Evolutionary conservation across 257 asterid species (phyloP).

Genomic region (Solanum corneliomulleri): DNA sequence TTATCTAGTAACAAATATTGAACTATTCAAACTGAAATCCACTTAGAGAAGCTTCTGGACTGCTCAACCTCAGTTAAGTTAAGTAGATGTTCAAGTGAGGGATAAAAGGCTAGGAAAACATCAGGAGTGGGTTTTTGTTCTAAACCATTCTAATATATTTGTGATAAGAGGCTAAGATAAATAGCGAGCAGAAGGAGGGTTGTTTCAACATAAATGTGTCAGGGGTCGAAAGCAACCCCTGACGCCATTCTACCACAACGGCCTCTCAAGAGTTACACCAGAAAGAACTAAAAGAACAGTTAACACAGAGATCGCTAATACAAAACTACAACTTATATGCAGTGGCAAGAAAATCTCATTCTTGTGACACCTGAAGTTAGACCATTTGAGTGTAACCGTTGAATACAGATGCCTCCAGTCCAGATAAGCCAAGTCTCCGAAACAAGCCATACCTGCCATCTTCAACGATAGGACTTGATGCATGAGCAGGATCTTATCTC

Average conservation of each 20-base stretch:
- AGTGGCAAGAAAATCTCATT: slow-evolving; percentile 1
- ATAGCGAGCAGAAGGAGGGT: background rate
- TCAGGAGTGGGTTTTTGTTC: background rate
- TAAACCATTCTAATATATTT: background rate
- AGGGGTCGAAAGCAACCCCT: too few species aligned
- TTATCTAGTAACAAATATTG: background rate
- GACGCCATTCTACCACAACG: background rate
- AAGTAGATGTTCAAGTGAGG: background rate
- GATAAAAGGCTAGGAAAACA: background rate
- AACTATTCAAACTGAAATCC: background rate
- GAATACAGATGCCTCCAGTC: slow-evolving; percentile 56
- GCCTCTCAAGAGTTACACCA: background rate
- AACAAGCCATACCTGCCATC: slow-evolving; percentile 77
- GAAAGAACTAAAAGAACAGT: background rate
- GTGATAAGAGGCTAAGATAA: background rate
- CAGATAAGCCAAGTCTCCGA: slow-evolving; percentile 51
- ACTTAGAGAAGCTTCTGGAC: background rate
- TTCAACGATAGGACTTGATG: slow-evolving; percentile 62
- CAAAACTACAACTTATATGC: background rate
- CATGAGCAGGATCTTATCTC: slow-evolving; percentile 87
- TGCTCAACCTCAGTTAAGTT: background rate
- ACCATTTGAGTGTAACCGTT: slow-evolving; percentile 98
- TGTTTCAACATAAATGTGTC: background rate
- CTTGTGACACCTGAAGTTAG: slow-evolving; percentile 61
- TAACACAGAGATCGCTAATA: background rate